Evolutionary conservation across 345 rosid genomes (phyloP).

Genomic region (Linum trigynum): DNA sequence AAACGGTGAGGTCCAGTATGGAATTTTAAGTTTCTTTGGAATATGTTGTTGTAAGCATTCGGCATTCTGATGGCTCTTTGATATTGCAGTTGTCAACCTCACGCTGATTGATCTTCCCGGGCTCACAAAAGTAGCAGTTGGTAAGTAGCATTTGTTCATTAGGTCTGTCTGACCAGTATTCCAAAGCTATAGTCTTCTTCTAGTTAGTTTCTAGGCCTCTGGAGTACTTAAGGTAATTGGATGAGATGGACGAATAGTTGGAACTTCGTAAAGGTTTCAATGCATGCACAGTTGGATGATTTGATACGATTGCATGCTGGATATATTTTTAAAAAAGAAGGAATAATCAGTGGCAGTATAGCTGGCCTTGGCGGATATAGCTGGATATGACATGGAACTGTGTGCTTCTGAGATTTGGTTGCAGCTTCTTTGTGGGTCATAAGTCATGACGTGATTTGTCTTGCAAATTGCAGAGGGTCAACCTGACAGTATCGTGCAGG

Average conservation of each 20-base stretch:
- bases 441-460: background rate
- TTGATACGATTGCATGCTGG: background rate
- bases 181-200: background rate
- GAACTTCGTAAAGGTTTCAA: background rate
- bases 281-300: background rate
- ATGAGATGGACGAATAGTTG: background rate
- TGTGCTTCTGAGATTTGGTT: background rate
- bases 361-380: background rate
- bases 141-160: conserved; percentile 35
- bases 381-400: background rate
- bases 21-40: background rate
- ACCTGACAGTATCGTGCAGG: conserved; percentile 84
- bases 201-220: background rate
- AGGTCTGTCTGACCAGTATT: background rate
- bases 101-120: conserved; percentile 98
- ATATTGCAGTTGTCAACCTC: conserved; percentile 83
- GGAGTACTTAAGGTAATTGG: too few relatives aligned
- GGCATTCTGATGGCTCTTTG: conserved; percentile 5
- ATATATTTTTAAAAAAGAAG: too few relatives aligned
- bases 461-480: conserved; percentile 73
- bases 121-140: conserved; percentile 96
- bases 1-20: conserved; percentile 34
- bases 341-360: background rate
- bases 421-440: background rate
- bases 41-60: background rate